Evolutionary conservation across 352 stramenopile genomes (phyloP), one percentile per base, ranked within the genome.

Genomic region (Globisporangium solare): DNA sequence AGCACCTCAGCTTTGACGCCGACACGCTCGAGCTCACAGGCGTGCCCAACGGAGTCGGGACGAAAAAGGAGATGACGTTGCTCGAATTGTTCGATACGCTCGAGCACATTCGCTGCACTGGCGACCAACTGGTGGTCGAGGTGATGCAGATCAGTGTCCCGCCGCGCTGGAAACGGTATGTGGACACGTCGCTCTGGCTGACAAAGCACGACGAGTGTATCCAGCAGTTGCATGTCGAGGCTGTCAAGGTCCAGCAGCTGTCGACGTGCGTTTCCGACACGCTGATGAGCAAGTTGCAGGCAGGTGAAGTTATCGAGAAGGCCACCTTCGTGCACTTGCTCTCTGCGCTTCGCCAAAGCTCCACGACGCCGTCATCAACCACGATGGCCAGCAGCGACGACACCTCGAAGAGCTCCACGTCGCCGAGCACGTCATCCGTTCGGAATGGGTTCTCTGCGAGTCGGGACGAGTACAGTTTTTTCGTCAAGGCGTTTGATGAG

Each of bases 381-480:
- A 35, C 7, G 5, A 35, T 35, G 27, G 6, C 27, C 27, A 35
- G 27, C 27, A 35, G 27, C 27, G 13, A 35, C 21, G 7, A 31
- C 12, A 27, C 20, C n/a, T 17, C 37, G 43, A 17, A 47, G 0
- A 35, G n/a, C 27, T 35, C 27, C 27, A 10, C 27, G 1, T 18
- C 39, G 39, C 18, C 39, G 10, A 43, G 39, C 18, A 8, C 27
- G 2, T 43, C 39, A 42, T 45, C 21, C 41, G 58, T 1, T 56
- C 52, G 14, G 56, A 32, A 62, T 56, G 47, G 17, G 47, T 37
- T 69, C n/a, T 49, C 64, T 13, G 49, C 54, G 14, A 68, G 70
- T 50, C 86, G 85, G 41, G 80, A 90, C 41, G 80, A 88, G 49
- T 85, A 85, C 53, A 73, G 62, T 15, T 90, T 88, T 50, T 71